Evolutionary conservation across 768 basidiomycete species (phyloP), one percentile per base, ranked within the genome.

Genomic region (Imleria badia): DNA sequence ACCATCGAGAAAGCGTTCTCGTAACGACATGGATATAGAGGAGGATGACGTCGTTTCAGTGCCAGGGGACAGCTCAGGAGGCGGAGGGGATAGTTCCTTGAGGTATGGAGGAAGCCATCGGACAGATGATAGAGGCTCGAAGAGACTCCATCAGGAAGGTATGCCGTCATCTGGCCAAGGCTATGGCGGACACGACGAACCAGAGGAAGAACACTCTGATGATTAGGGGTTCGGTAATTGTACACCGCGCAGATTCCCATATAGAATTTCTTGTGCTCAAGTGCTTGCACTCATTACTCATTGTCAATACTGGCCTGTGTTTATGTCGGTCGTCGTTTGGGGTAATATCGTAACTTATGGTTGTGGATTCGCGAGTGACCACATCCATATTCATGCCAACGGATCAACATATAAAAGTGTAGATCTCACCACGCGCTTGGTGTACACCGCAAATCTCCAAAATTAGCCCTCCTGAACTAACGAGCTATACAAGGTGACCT

Each of bases 21-120:
- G 82, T 55, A 78, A 79, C 46, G 85, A 87, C 50, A 83, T 85
- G 83, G 85, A 87, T 39, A 74, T 80, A 45, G 83, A 84, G 43
- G 80, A 79, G 29, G 75, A 79, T 72, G 80, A 81, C 66, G 76
- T 72, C 59, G 73, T 50, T 51, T 67, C 71, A 20, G 69, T 61
- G 55, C 64, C 57, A 22, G 67, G 61, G 45, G 63, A 60, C 56
- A 64, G 52, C 54, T 66, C 60, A 68, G 66, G 60, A 58, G 65
- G 56, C 47, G 64, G 67, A 36, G 66, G 63, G 49, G 70, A 66
- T 51, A 63, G 63, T 49, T 54, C 64, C 31, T 54, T 66, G 57
- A 68, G 63, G 53, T 81, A 76, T 56, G 66, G 61, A 23, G 69
- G 70, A 54, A 72, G 64, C 43, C 70, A 76, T 63, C 67, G 73